These are phyloP conservation scores for Calocybe gambosa DNA, from an alignment of 1,284 basidiomycete genomes.

Conservation along the genomic window DNA sequence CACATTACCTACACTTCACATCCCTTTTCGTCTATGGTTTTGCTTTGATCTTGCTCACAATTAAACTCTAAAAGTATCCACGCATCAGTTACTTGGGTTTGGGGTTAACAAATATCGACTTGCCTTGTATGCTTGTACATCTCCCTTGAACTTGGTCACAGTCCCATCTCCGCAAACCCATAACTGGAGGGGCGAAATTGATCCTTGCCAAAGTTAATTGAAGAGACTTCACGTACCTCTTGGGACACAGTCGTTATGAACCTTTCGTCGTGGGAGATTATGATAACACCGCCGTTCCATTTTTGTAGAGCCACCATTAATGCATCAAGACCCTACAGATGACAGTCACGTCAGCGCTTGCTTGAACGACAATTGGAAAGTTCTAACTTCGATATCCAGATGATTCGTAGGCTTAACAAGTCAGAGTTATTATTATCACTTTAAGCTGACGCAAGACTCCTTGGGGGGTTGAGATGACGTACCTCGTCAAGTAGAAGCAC, in stretches of 20 bases:
- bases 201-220: not conserved
- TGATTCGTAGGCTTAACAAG: constrained; percentile 85
- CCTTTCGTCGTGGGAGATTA: constrained; percentile 91
- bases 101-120: constrained; percentile 17
- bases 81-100: constrained; percentile 4
- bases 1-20: not conserved
- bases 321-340: constrained; percentile 81
- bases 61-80: constrained; percentile 48
- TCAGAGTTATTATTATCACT: constrained; percentile 5
- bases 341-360: constrained; percentile 5
- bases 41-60: constrained; percentile 74
- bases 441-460: not conserved
- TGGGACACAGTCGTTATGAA: constrained; percentile 84
- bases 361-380: not conserved
- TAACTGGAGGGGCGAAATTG: constrained; percentile 38
- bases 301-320: constrained; percentile 81
- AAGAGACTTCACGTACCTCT: constrained; percentile 42
- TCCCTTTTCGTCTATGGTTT: constrained; percentile 37
- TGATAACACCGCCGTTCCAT: constrained; percentile 96
- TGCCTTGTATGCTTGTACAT: constrained; percentile 91
- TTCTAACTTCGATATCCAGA: constrained; percentile 81
- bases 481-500: constrained; percentile 88
- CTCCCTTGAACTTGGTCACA: constrained; percentile 82
- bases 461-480: constrained; percentile 16
- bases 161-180: constrained; percentile 90